These are phyloP conservation scores for Sugiyamaella sp. DNA, from an alignment of 1,139 yeast genomes.

Conservation along the genomic window DNA sequence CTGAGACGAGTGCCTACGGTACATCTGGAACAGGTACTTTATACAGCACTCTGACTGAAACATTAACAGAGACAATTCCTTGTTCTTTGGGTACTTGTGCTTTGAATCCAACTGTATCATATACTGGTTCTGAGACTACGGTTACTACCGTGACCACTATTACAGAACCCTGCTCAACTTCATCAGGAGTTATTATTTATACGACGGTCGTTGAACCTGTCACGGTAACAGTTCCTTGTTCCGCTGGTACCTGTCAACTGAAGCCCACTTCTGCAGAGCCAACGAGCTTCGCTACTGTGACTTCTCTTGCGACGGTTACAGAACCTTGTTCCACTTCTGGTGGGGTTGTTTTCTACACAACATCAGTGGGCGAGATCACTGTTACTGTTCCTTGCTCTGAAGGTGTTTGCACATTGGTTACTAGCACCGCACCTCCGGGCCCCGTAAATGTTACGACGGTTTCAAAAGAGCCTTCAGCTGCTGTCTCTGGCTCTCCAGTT, in stretches of 20 bases:
- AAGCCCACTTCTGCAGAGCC: not conserved
- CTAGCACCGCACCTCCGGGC: conserved; percentile 5
- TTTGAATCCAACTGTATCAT: not conserved
- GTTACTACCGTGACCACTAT: conserved; percentile 5
- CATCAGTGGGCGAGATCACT: conserved; percentile 4
- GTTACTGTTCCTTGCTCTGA: conserved; percentile 20
- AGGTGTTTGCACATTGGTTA: not conserved
- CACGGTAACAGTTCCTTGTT: conserved; percentile 18
- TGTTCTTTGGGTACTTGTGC: not conserved
- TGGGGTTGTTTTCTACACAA: not conserved
- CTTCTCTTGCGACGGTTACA: not conserved
- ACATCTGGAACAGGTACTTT: not conserved
- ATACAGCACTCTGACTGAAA: not conserved
- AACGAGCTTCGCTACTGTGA: not conserved
- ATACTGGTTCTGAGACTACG: not conserved
- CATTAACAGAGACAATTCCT: not conserved
- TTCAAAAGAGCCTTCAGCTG: too few relatives aligned
- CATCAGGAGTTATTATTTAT: conserved; percentile 8
- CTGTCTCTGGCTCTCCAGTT: not conserved
- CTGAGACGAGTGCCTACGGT: not conserved
- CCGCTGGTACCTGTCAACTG: not conserved
- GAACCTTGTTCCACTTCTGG: not conserved
- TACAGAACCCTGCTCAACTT: conserved; percentile 19
- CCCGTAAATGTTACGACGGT: conserved; percentile 11
- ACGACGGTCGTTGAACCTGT: conserved; percentile 14